Base-by-base conservation (phyloP, 2,329 filamentous ascomycete genomes). In the Sclerotinia nivalis region DNA sequence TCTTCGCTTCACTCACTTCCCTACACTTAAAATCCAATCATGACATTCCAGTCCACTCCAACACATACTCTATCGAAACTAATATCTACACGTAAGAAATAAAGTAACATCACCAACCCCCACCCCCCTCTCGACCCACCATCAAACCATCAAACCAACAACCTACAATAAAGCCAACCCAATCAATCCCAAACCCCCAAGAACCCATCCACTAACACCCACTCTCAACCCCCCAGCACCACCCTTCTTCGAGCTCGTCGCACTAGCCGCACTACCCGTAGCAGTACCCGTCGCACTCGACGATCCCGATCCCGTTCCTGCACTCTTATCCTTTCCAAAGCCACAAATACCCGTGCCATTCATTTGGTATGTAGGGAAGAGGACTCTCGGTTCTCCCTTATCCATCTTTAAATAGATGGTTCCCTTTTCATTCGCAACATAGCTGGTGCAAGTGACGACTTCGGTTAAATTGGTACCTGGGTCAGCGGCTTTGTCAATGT, bases 391-490 rank as follows among this genome's bases (percentile, higher is more conserved):
- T 13, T 45, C 56, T 12, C 70, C 70, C 18, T 50, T 58, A 3
- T 62, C 22, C 50, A 71, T 28, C 9, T n/a, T 25, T 1, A 70
- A 18, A 18, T 40, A 58, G 56, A 73, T 52, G 25, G 50, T 50
- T 13, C 70, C 69, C 20, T 55, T 66, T 0, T 6, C 9, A 43
- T 43, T 66, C 1, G 70, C 66, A 28, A 50, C 37, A 6, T 68
- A 62, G 18, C 28, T 45, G 18, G 18, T 62, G 34, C 72, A 73
- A 22, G 34, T 70, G 20, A 72, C 45, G 12, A 73, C 22, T 28
- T 73, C 72, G 18, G 70, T 71, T 0, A 73, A 34, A 13, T 58
- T 72, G 18, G 67, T 52, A 4, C 72, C 71, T 2, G 59, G 54
- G 40, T 71, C 69, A 1, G 64, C 72, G 15, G 60, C 68, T n/a